Base-by-base conservation (phyloP, 495 filamentous ascomycete species). In the Aspergillus olivimuriae region DNA sequence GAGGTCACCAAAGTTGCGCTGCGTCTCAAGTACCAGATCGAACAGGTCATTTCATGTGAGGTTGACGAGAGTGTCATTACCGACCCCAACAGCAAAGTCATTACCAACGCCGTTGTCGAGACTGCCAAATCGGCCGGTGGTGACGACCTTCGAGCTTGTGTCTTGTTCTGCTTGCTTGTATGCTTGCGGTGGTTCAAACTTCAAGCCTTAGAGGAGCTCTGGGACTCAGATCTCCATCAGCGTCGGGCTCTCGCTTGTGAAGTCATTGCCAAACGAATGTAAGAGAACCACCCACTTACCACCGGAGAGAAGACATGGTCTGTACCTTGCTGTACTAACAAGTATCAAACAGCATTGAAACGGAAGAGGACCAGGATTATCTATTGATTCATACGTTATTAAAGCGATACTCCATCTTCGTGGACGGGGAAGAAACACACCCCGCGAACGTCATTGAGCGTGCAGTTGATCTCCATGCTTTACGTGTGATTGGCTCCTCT, bases 231-330 rank as follows among this genome's bases (percentile, higher is more conserved):
- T 38, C 70, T 98, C 30, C 89, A 94, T 57, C 60, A 82, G 38
- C 69, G 85, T 17, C 76, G 91, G 15, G 89, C 87, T 6, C 64
- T 76, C 14, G 90, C 94, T n/a, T 92, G 86, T 60, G 92, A 97
- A 63, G 80, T 95, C 31, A 85, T 98, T 41, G 89, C 94, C n/a
- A 98, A 96, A 72, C 73, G 74, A 30, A 81, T 96, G 81, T 82
- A 68, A 40, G 6, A n/a, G n/a, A n/a, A n/a, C n/a, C n/a, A n/a
- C n/a, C n/a, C n/a, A n/a, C n/a, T n/a, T n/a, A n/a, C n/a, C n/a
- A n/a, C n/a, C n/a, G n/a, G n/a, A n/a, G n/a, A n/a, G n/a, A n/a
- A n/a, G n/a, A n/a, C n/a, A n/a, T n/a, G n/a, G n/a, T n/a, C n/a
- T n/a, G n/a, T n/a, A n/a, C n/a, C n/a, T n/a, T n/a, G n/a, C n/a